A percentile compares a stretch with the other conserved stretches of the same genome.
Evolutionary conservation across 805 yeast species (phyloP).

Genomic region (Saccharomycopsis fermentans): DNA sequence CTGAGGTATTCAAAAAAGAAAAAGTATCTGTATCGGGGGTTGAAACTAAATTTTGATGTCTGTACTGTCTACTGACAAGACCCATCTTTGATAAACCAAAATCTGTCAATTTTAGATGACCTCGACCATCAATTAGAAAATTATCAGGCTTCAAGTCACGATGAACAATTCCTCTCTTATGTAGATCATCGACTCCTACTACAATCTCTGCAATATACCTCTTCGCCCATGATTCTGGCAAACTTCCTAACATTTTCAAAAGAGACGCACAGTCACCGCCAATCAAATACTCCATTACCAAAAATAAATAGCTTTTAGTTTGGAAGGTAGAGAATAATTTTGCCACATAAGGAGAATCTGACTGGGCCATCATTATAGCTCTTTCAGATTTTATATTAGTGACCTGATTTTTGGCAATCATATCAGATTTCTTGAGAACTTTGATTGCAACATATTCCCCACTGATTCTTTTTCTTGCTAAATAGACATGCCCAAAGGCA

Average conservation of each 20-base stretch:
- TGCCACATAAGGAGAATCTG: slow-evolving; percentile 89
- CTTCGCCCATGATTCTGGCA: slow-evolving; percentile 81
- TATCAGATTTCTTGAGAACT: slow-evolving; percentile 82
- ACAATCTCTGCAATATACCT: slow-evolving; percentile 84
- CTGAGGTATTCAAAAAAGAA: slow-evolving; percentile 1
- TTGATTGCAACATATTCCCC: slow-evolving; percentile 96
- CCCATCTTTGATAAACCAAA: slow-evolving; percentile 92
- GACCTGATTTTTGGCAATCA: slow-evolving; percentile 95
- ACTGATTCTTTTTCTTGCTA: slow-evolving; percentile 72
- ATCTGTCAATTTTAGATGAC: slow-evolving; percentile 89
- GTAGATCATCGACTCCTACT: slow-evolving; percentile 84
- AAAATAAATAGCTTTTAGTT: slow-evolving; percentile 70
- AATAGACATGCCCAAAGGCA: slow-evolving; percentile 91
- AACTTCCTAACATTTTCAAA: slow-evolving; percentile 66
- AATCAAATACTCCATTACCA: slow-evolving; percentile 92
- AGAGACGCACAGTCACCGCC: slow-evolving; percentile 95
- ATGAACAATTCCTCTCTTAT: slow-evolving; percentile 81
- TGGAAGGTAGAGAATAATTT: slow-evolving; percentile 83
- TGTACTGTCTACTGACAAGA: slow-evolving; percentile 50
- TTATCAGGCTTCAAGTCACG: slow-evolving; percentile 96
- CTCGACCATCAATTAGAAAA: slow-evolving; percentile 69
- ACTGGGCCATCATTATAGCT: slow-evolving; percentile 96
- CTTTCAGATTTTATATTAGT: slow-evolving; percentile 90
- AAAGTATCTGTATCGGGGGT: slow-evolving; percentile 12
- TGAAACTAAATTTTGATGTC: slow-evolving; percentile 33